Percentiles rank a stretch among this genome's conserved stretches.
Evolutionary conservation across 2,329 filamentous ascomycete species (phyloP).

Genomic region (Diaporthe longicolla): DNA sequence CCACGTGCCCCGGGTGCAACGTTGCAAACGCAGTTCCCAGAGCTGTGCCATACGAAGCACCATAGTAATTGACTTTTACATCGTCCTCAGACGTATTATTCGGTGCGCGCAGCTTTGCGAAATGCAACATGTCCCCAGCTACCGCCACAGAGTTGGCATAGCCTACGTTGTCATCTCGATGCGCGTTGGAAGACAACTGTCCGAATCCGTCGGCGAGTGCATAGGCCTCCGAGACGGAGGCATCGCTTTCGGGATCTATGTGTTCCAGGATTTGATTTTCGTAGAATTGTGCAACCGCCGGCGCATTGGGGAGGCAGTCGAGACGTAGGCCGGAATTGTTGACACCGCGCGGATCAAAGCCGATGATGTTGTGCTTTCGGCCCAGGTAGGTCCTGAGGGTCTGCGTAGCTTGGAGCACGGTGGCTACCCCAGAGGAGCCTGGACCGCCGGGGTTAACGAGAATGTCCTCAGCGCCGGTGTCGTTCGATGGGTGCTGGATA

Average conservation of each 20-base stretch:
- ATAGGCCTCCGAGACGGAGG: background rate
- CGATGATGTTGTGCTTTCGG: background rate
- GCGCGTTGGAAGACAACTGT: background rate
- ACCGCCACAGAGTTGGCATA: background rate
- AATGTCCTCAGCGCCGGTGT: background rate
- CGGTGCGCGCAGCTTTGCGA: background rate
- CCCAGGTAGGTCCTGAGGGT: background rate
- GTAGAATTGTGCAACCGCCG: background rate
- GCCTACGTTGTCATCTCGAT: background rate
- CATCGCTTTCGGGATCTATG: background rate
- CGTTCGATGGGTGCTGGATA: background rate
- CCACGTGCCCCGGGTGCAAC: background rate
- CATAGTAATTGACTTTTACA: background rate
- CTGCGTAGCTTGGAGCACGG: background rate
- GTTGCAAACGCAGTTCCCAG: background rate
- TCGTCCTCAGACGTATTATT: background rate
- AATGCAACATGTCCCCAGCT: background rate
- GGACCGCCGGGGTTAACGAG: background rate
- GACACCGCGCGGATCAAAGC: background rate
- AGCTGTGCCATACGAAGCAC: background rate
- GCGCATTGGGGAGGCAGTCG: background rate
- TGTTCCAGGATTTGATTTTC: background rate
- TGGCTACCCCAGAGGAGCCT: background rate
- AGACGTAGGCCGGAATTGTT: background rate
- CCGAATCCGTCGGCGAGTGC: background rate